A percentile compares a stretch with the other conserved stretches of the same genome.
phyloP scores from a whole-genome alignment of 148 eudicot genomes.

The Rhododendron vialii region DNA sequence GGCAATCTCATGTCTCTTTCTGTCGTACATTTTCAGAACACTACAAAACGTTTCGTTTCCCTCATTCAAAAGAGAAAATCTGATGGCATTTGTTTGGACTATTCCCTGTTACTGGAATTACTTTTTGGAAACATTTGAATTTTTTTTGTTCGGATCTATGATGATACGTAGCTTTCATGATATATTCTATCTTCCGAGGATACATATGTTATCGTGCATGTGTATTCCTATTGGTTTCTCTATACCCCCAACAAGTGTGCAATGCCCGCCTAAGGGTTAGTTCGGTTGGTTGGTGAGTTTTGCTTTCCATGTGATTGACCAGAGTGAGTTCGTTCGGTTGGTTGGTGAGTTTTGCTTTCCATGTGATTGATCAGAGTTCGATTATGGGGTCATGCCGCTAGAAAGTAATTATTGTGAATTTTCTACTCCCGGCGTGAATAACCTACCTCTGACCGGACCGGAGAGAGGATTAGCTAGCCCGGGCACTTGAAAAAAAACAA shows the following conservation, averaged over 20 bases:
- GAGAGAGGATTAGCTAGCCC: no score
- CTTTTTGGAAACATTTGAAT: conserved; percentile 2
- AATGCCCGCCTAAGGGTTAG: no score
- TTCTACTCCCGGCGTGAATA: no score
- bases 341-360: no score
- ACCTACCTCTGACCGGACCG: no score
- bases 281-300: no score
- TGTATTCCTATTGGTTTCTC: neutral
- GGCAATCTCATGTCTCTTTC: conserved; percentile 65
- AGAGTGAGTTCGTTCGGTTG: neutral
- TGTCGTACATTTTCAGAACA: conserved; percentile 31
- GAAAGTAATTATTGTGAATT: no score
- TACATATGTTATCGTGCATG: neutral
- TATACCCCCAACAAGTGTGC: neutral
- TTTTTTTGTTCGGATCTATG: conserved; percentile 12
- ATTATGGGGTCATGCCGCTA: neutral
- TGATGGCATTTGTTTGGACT: conserved; percentile 52
- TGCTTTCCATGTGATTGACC: no score
- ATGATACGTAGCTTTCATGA: conserved; percentile 56
- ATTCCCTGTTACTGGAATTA: conserved; percentile 18
- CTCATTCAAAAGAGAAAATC: conserved; percentile 38
- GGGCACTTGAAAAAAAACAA: no score
- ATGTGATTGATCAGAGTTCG: neutral
- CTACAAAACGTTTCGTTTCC: conserved; percentile 52
- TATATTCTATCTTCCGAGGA: neutral